Evolutionary conservation across 176 grass and related monocot genomes (phyloP).

Genomic region (Aegilops bicornis): DNA sequence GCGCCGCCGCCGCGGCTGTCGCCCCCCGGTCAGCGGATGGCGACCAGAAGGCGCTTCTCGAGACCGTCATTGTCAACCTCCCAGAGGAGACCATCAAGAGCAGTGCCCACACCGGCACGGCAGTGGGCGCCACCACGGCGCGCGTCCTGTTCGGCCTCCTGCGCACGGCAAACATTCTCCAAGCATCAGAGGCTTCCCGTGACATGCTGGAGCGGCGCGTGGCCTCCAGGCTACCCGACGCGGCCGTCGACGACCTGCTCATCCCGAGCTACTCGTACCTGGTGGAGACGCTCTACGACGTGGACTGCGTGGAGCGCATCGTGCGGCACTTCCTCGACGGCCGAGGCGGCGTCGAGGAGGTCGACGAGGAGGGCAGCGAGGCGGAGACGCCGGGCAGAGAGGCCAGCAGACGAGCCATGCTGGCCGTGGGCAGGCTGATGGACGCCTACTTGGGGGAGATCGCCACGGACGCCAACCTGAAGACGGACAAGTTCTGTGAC

Average conservation of each 20-base stretch:
- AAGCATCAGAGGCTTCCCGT: constrained; percentile 62
- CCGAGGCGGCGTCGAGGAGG: constrained; percentile 32
- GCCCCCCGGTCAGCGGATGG: constrained; percentile 33
- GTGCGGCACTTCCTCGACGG: constrained; percentile 64
- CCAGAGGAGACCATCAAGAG: constrained; percentile 63
- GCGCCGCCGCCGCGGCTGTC: background rate
- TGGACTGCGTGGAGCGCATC: constrained; percentile 86
- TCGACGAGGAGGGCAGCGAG: constrained; percentile 39
- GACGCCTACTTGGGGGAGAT: constrained; percentile 90
- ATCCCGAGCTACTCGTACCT: constrained; percentile 96
- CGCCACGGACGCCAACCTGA: constrained; percentile 87
- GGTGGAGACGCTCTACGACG: constrained; percentile 97
- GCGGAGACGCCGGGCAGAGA: constrained; percentile 40
- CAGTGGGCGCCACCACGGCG: constrained; percentile 52
- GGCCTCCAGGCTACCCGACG: constrained; percentile 70
- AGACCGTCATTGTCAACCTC: constrained; percentile 92
- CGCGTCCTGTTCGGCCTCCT: constrained; percentile 90
- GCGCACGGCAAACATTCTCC: constrained; percentile 81
- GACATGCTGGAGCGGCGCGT: constrained; percentile 69
- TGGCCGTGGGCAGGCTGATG: constrained; percentile 61
- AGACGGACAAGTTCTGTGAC: constrained; percentile 80
- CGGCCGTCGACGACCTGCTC: constrained; percentile 79
- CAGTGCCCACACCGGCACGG: constrained; percentile 48
- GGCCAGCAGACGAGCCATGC: constrained; percentile 38
- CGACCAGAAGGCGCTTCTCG: constrained; percentile 79